phyloP scores from a whole-genome alignment of 2,329 filamentous ascomycete genomes.

The Cladophialophora chaetospira region DNA sequence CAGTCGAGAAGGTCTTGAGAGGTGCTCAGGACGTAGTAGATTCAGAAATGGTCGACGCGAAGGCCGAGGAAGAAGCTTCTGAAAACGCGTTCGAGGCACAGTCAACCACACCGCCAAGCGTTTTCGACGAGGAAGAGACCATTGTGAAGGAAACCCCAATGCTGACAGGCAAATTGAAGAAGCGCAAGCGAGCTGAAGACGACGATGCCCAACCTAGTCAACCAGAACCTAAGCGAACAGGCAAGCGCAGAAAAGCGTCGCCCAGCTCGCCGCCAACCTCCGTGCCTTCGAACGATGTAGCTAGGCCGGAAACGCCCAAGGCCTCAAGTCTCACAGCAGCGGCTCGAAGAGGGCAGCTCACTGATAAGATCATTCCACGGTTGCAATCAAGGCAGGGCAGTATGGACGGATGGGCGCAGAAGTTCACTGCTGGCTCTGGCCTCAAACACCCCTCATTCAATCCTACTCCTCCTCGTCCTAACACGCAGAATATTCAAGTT shows the following conservation, averaged over 20 bases:
- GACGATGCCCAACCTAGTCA: not conserved
- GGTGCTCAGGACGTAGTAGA: not conserved
- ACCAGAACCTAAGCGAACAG: not conserved
- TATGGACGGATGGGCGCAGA: constrained; percentile 26
- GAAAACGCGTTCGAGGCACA: constrained; percentile 5
- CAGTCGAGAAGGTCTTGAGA: not conserved
- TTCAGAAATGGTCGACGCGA: not conserved
- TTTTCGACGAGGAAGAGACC: constrained; percentile 15
- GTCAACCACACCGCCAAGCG: constrained; percentile 8
- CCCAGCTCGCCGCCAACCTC: constrained; percentile 18
- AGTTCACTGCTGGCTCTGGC: constrained; percentile 15
- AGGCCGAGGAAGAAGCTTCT: not conserved
- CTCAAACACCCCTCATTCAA: constrained; percentile 23
- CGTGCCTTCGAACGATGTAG: constrained; percentile 13
- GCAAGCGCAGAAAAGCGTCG: constrained; percentile 16
- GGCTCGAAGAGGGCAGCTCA: constrained; percentile 10
- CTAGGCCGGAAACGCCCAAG: not conserved
- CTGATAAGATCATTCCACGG: constrained; percentile 22
- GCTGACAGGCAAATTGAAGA: constrained; percentile 4
- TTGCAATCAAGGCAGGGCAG: constrained; percentile 21
- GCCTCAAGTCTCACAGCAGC: not conserved
- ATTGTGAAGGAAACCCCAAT: constrained; percentile 14
- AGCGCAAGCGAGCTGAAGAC: constrained; percentile 18
- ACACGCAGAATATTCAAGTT: constrained; percentile 14
- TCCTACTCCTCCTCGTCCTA: constrained; percentile 5